These are phyloP conservation scores for Volvariella volvacea DNA, from an alignment of 1,284 basidiomycete genomes.

Conservation along the genomic window DNA sequence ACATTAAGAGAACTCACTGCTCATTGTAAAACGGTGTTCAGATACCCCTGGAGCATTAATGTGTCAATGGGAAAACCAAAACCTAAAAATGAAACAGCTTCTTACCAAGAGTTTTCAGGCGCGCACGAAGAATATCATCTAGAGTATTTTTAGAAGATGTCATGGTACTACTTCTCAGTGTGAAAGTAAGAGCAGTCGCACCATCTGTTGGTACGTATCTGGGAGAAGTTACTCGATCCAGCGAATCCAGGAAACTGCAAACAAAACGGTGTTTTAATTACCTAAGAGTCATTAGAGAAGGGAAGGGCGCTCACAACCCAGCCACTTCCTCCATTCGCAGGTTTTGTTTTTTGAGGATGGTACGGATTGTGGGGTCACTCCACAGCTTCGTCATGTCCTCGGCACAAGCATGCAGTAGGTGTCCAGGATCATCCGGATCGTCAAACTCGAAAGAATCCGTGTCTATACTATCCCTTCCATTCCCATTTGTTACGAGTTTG, in stretches of 20 bases:
- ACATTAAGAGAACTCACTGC: slow-evolving; percentile 9
- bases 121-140: slow-evolving; percentile 89
- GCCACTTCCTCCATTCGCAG: slow-evolving; percentile 53
- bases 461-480: slow-evolving; percentile 24
- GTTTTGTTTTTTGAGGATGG: slow-evolving; percentile 36
- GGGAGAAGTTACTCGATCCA: slow-evolving; percentile 70
- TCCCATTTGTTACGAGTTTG: slow-evolving; percentile 15
- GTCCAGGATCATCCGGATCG: slow-evolving; percentile 33
- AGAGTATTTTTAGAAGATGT: slow-evolving; percentile 1
- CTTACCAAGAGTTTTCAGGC: slow-evolving; percentile 83
- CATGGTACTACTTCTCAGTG: neutral
- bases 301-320: slow-evolving; percentile 46
- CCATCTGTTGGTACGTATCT: slow-evolving; percentile 81
- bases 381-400: slow-evolving; percentile 51
- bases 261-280: neutral
- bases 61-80: slow-evolving; percentile 4
- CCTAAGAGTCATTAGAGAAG: slow-evolving; percentile 1
- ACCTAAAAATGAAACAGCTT: slow-evolving; percentile 3
- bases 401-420: slow-evolving; percentile 36
- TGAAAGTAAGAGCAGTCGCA: slow-evolving; percentile 13
- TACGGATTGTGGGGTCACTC: slow-evolving; percentile 39
- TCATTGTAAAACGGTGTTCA: slow-evolving; percentile 41
- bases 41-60: slow-evolving; percentile 33
- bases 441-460: slow-evolving; percentile 31
- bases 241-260: slow-evolving; percentile 43